These are phyloP conservation scores for Cinnamomum micranthum DNA, from an alignment of 164 flowering plant genomes.

Conservation along the genomic window DNA sequence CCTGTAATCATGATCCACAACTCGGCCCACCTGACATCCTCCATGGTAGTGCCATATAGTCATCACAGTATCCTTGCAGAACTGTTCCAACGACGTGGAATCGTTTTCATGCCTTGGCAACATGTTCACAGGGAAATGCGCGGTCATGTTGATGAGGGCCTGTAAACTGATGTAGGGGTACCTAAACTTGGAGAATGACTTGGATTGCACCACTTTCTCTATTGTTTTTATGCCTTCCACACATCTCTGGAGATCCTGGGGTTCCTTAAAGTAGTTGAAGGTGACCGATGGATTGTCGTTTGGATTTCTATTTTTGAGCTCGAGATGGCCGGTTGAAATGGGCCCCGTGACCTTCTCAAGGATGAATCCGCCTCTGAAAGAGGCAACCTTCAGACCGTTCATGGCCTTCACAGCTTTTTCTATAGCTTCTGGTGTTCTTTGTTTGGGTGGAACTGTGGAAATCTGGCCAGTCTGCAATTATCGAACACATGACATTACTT, in stretches of 20 bases:
- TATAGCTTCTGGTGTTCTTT: constrained; percentile 33
- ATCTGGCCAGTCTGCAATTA: constrained; percentile 27
- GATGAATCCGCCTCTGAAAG: constrained; percentile 19
- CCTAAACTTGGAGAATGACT: constrained; percentile 38
- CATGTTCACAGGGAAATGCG: constrained; percentile 44
- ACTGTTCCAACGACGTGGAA: constrained; percentile 51
- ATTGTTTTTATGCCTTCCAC: constrained; percentile 53
- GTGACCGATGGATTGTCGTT: constrained; percentile 47
- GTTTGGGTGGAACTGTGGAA: constrained; percentile 17
- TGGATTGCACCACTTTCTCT: constrained; percentile 36
- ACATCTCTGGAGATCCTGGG: constrained; percentile 28
- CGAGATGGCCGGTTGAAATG: constrained; percentile 33
- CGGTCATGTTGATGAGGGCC: constrained; percentile 28
- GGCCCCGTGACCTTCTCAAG: constrained; percentile 45
- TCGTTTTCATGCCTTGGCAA: constrained; percentile 37
- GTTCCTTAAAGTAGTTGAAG: constrained; percentile 16
- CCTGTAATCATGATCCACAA: constrained; percentile 23
- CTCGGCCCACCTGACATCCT: constrained; percentile 70
- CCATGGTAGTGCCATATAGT: constrained; percentile 97
- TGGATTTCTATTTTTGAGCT: constrained; percentile 34
- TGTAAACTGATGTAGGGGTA: constrained; percentile 22
- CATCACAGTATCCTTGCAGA: constrained; percentile 73
- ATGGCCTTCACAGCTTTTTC: constrained; percentile 22
- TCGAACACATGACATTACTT: no score
- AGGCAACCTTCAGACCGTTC: background rate